Conservation (phyloP, 495 filamentous ascomycete species). For the Astrocystis sublimbata region DNA sequence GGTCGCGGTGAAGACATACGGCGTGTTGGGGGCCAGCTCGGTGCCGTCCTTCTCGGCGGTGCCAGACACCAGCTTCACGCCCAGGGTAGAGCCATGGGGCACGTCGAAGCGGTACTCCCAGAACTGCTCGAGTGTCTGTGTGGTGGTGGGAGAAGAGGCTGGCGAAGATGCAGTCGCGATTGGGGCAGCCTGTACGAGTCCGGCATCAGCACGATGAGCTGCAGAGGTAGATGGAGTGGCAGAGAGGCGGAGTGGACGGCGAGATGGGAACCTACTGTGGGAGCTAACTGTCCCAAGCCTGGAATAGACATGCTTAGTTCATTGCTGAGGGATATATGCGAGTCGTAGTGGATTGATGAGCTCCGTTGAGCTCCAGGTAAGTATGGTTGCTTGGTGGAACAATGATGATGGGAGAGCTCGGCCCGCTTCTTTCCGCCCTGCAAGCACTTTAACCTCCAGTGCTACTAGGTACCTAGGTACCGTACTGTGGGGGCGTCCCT, state of each 20-base stretch:
- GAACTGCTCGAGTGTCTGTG: conserved; percentile 44
- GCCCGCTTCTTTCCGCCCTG: no score
- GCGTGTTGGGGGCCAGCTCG: conserved; percentile 78
- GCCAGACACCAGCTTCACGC: conserved; percentile 63
- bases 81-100: conserved; percentile 61
- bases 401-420: no score
- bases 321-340: no score
- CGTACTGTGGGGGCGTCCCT: no score
- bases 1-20: conserved; percentile 78
- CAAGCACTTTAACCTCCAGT: no score
- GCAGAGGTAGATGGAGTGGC: not conserved
- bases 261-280: conserved; percentile 39
- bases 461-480: no score
- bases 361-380: no score
- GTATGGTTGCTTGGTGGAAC: no score
- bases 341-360: no score
- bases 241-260: no score
- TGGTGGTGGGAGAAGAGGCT: conserved; percentile 26
- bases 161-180: conserved; percentile 24
- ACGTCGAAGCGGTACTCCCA: conserved; percentile 94
- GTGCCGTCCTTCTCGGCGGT: conserved; percentile 95
- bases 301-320: conserved; percentile 47
- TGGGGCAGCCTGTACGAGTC: conserved; percentile 25
- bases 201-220: not conserved
- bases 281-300: conserved; percentile 51